Base-by-base conservation (phyloP, 2,329 filamentous ascomycete genomes). In the Cadophora luteo-olivacea region DNA sequence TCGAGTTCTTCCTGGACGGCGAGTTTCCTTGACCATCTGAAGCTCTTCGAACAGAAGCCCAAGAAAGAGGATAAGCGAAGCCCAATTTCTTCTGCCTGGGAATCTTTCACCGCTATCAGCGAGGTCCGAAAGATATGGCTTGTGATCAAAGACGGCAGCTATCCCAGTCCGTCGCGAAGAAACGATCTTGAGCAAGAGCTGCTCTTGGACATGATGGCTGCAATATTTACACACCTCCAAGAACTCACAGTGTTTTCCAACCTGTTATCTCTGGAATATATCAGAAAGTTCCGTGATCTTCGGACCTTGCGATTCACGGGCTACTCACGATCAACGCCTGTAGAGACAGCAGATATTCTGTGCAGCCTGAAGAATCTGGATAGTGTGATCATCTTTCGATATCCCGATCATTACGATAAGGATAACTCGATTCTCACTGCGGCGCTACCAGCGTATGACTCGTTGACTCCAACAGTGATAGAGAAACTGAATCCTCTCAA, bases 151-250 rank as follows among this genome's bases (percentile, higher is more conserved):
- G 60, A 63, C 24, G 24, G 22, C 8, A 57, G 29, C 7, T 32
- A 57, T 29, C 41, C 66, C 8, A 9, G 29, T 45, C 45, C 25
- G 25, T 24, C 7, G 9, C 61, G 45, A 7, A 29, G 52, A 32
- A 57, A 55, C 16, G 24, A 65, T 7, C 29, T 63, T 38, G 61
- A 68, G 64, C 69, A 70, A 68, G 24, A 70, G 24, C 22, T 70
- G 14, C 54, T 70, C n/a, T 48, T 70, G 7, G 66, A 68, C 19
- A 68, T 70, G 61, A 57, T 70, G n/a, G 32, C 66, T 7, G 29
- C 61, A 24, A 29, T 54, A 9, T 70, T 61, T n/a, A 55, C 54
- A 4, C n/a, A 61, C 9, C 25, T 68, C 6, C 45, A 61, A 38
- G 41, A 57, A 6, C 45, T 70, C 14, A 58, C 61, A 1, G 14